Percentiles rank a stretch among this genome's conserved stretches.
Conservation (phyloP, 2,329 filamentous ascomycete genomes). For the Aspergillus sp. region DNA sequence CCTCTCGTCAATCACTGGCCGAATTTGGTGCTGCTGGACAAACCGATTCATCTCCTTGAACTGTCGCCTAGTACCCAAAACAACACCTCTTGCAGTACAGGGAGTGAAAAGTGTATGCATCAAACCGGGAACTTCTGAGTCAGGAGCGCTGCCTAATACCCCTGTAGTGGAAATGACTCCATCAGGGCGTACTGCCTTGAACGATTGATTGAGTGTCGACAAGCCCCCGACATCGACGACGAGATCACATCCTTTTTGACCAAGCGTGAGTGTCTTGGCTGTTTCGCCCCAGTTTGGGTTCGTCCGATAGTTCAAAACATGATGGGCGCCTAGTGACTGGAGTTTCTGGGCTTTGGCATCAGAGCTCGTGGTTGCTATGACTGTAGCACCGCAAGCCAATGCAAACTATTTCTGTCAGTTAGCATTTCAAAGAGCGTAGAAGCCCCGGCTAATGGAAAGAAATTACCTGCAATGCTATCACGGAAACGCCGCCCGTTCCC, state of each 20-base stretch:
- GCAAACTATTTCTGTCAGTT: conserved; percentile 19
- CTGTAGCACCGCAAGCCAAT: conserved; percentile 48
- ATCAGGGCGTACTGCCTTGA: conserved; percentile 42
- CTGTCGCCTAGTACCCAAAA: conserved; percentile 44
- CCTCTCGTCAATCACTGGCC: conserved; percentile 47
- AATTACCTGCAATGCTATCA: conserved; percentile 45
- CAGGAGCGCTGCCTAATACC: conserved; percentile 43
- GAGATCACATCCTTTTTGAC: conserved; percentile 46
- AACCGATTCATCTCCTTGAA: conserved; percentile 49
- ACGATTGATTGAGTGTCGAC: conserved; percentile 44
- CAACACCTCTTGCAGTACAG: conserved; percentile 44
- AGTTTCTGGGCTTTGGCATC: conserved; percentile 46
- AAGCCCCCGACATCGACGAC: conserved; percentile 55
- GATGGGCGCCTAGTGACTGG: conserved; percentile 50
- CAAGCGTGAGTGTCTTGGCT: conserved; percentile 46
- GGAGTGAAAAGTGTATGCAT: conserved; percentile 16
- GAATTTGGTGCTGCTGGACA: conserved; percentile 46
- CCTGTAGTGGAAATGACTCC: conserved; percentile 51
- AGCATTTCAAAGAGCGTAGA: background rate
- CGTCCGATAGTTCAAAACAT: conserved; percentile 55
- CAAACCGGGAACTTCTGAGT: conserved; percentile 22
- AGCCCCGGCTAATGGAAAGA: too few relatives aligned
- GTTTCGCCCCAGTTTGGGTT: conserved; percentile 51
- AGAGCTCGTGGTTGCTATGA: conserved; percentile 56
- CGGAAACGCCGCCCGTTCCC: conserved; percentile 50